Evolutionary conservation across 1,139 yeast genomes (phyloP).

Genomic region (Zygosaccharomyces sapae): DNA sequence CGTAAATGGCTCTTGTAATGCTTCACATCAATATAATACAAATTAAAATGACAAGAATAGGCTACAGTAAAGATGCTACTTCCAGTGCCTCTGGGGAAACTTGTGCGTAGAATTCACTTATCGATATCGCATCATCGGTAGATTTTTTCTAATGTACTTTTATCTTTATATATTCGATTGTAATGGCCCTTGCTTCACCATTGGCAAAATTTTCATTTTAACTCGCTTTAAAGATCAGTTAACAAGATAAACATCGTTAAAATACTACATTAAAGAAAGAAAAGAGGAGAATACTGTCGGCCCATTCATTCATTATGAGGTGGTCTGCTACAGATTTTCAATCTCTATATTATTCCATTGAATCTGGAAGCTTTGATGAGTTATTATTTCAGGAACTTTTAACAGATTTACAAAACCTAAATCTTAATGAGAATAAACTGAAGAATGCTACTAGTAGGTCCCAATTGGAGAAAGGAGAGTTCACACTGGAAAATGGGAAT

Average conservation of each 20-base stretch:
- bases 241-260: constrained; percentile 1
- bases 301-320: constrained; percentile 17
- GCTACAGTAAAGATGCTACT: too few species aligned
- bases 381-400: constrained; percentile 25
- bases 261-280: neutral
- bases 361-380: constrained; percentile 22
- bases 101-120: too few species aligned
- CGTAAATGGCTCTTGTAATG: too few species aligned
- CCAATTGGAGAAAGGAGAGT: constrained; percentile 49
- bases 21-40: too few species aligned
- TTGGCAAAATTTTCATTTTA: neutral
- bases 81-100: too few species aligned
- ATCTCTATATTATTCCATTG: constrained; percentile 31
- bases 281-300: neutral
- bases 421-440: constrained; percentile 20
- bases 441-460: constrained; percentile 55
- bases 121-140: too few species aligned
- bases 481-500: constrained; percentile 47
- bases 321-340: constrained; percentile 30
- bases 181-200: neutral
- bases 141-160: too few species aligned
- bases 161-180: neutral
- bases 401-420: constrained; percentile 29
- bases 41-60: too few species aligned
- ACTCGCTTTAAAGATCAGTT: constrained; percentile 1